Evolutionary conservation across 257 asterid genomes (phyloP).

Genomic region (Pogostemon cablin): DNA sequence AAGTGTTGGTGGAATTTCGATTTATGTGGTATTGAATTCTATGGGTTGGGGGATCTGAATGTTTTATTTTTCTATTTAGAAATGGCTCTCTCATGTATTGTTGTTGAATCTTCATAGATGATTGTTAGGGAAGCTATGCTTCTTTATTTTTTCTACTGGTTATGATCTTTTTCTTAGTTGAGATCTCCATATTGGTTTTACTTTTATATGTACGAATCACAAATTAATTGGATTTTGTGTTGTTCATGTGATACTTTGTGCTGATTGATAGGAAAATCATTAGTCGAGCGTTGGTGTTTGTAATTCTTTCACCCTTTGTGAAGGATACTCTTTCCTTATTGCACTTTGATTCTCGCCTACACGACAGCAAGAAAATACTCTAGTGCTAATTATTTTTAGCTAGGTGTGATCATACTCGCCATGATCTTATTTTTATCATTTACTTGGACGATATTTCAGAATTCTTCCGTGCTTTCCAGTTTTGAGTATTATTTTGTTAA

Average conservation of each 20-base stretch:
- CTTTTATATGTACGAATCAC: not conserved
- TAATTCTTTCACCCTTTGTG: too few species aligned
- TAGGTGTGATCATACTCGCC: too few species aligned
- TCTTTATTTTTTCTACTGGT: not conserved
- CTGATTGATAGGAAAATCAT: slow-evolving; percentile 76
- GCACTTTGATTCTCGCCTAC: too few species aligned
- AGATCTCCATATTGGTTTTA: slow-evolving; percentile 7
- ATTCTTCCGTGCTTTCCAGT: too few species aligned
- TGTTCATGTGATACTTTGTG: slow-evolving; percentile 22
- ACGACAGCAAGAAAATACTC: too few species aligned
- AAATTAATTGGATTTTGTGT: slow-evolving; percentile 16
- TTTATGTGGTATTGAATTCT: slow-evolving; percentile 15
- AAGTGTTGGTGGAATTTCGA: not conserved
- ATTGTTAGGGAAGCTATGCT: not conserved
- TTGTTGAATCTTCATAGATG: slow-evolving; percentile 13
- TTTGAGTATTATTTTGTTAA: too few species aligned
- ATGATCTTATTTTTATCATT: too few species aligned
- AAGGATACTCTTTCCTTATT: too few species aligned
- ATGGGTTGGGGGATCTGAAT: slow-evolving; percentile 41
- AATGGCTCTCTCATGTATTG: slow-evolving; percentile 4
- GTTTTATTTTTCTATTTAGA: not conserved
- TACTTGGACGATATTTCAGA: too few species aligned
- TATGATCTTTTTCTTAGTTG: not conserved
- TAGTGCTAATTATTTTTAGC: too few species aligned
- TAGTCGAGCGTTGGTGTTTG: slow-evolving; percentile 8